These are phyloP conservation scores for Tuber brumale DNA, from an alignment of 495 filamentous ascomycete genomes.

Conservation along the genomic window DNA sequence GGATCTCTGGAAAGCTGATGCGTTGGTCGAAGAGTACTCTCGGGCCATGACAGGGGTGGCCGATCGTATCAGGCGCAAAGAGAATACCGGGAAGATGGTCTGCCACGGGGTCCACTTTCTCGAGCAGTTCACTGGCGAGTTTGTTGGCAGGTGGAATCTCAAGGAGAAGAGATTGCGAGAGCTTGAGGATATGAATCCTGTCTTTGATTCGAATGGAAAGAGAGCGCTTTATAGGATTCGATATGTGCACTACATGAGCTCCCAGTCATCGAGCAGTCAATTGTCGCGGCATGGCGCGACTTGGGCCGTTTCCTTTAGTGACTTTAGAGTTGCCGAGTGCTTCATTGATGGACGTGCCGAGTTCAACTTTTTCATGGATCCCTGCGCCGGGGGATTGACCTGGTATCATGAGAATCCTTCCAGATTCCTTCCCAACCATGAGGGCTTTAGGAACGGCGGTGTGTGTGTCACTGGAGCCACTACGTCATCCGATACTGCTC, in stretches of 20 bases:
- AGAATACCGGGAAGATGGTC: not conserved
- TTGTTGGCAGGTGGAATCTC: not conserved
- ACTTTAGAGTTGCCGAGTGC: not conserved
- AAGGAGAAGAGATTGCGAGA: not conserved
- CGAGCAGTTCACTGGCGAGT: not conserved
- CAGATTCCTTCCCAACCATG: not conserved
- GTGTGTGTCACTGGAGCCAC: not conserved
- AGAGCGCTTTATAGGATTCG: not conserved
- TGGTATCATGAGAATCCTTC: not conserved
- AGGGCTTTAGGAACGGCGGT: not conserved
- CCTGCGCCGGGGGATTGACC: not conserved
- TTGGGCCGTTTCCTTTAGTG: not conserved
- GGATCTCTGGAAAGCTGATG: slow-evolving; percentile 1
- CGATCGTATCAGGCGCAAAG: not conserved
- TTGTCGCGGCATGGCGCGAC: not conserved
- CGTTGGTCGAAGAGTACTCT: not conserved
- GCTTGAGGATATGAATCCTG: not conserved
- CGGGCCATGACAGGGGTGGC: not conserved
- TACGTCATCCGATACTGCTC: not conserved
- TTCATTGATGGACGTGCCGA: not conserved
- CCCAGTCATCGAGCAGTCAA: not conserved
- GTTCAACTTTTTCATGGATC: not conserved
- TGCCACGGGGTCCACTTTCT: not conserved
- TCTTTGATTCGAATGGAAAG: not conserved
- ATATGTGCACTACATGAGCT: not conserved